A percentile compares a stretch with the other conserved stretches of the same genome.
Conservation (phyloP, 2,329 filamentous ascomycete species). For the Paraphoma chrysanthemicola region DNA sequence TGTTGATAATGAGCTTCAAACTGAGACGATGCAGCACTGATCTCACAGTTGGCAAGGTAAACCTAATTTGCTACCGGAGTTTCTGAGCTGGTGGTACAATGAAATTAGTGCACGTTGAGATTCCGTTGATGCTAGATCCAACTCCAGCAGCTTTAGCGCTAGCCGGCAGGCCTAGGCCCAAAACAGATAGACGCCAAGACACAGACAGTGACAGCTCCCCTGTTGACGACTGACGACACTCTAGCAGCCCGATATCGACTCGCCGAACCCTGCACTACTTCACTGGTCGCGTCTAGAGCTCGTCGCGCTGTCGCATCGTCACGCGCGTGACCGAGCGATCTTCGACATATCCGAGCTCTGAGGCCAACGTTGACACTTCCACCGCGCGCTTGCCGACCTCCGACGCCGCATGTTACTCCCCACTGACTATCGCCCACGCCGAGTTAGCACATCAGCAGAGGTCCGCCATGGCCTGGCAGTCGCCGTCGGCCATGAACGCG, state of each 20-base stretch:
- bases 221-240: conserved; percentile 11
- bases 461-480: conserved; percentile 72
- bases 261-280: conserved; percentile 15
- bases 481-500: conserved; percentile 67
- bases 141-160: conserved; percentile 1
- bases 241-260: neutral
- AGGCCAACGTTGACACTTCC: conserved; percentile 28
- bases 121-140: conserved; percentile 1
- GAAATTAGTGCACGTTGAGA: conserved; percentile 12
- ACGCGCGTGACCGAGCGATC: conserved; percentile 15
- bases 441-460: conserved; percentile 24
- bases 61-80: conserved; percentile 1
- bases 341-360: conserved; percentile 27
- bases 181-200: conserved; percentile 11
- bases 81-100: conserved; percentile 15
- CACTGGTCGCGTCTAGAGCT: neutral
- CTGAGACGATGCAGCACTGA: too few relatives aligned
- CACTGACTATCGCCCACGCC: conserved; percentile 30
- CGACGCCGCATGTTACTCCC: conserved; percentile 39
- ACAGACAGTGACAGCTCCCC: conserved; percentile 21
- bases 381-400: conserved; percentile 29
- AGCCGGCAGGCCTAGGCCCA: neutral
- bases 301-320: neutral
- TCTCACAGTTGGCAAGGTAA: neutral
- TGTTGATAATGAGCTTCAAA: too few relatives aligned